phyloP scores from a whole-genome alignment of 768 basidiomycete species.

The Collybia nuda region DNA sequence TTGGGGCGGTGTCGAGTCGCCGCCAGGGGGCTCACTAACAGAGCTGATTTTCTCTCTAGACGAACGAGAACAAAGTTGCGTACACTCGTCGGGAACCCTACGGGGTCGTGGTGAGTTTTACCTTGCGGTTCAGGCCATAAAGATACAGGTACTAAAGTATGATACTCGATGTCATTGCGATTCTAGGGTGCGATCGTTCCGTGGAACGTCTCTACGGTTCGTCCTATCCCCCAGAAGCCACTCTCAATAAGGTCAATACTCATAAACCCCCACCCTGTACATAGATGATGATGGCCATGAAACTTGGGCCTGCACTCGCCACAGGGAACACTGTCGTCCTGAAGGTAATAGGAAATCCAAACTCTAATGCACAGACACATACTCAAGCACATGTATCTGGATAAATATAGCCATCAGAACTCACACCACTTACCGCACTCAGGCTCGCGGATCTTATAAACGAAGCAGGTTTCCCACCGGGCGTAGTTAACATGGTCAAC shows the following conservation, averaged over 20 bases:
- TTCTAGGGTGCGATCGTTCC: slow-evolving; percentile 50
- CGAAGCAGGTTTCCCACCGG: slow-evolving; percentile 73
- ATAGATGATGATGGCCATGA: slow-evolving; percentile 26
- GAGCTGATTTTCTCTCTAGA: slow-evolving; percentile 32
- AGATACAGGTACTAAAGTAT: background rate
- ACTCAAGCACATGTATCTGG: background rate
- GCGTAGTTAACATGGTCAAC: slow-evolving; percentile 67
- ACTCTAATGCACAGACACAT: background rate
- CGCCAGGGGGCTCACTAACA: slow-evolving; percentile 1
- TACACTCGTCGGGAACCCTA: slow-evolving; percentile 72
- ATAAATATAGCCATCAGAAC: slow-evolving; percentile 54
- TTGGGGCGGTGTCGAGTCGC: too few relatives aligned
- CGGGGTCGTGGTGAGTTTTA: slow-evolving; percentile 39
- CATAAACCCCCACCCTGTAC: background rate
- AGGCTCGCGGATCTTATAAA: slow-evolving; percentile 46
- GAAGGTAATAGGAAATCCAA: slow-evolving; percentile 25
- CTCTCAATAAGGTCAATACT: background rate
- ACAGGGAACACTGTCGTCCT: slow-evolving; percentile 63
- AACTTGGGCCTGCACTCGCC: slow-evolving; percentile 28
- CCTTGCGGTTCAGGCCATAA: slow-evolving; percentile 30
- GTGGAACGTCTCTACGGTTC: slow-evolving; percentile 47
- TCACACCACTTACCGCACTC: slow-evolving; percentile 63
- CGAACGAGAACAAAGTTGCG: slow-evolving; percentile 51
- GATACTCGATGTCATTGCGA: too few relatives aligned
- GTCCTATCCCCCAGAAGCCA: background rate